Percentiles rank a stretch among this genome's conserved stretches.
Conservation (phyloP, 306 rosid species). For the Dalbergia oliveri region DNA sequence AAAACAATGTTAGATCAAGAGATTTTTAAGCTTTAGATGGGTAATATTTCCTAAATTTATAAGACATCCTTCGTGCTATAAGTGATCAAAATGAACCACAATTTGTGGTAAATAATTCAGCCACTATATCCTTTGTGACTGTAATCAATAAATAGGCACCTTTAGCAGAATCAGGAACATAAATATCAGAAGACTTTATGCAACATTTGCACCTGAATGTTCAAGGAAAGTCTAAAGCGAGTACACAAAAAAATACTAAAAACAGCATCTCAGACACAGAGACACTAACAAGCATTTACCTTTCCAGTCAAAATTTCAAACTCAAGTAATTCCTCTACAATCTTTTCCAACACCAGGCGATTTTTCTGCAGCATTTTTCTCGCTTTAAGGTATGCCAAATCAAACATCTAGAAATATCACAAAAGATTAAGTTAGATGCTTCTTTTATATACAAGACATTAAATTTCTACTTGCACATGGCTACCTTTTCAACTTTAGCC, state of each 20-base stretch:
- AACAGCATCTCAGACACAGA: conserved; percentile 28
- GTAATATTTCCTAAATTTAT: not conserved
- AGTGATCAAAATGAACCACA: conserved; percentile 22
- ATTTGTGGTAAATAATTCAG: conserved; percentile 3
- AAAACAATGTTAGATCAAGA: conserved; percentile 28
- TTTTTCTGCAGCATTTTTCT: conserved; percentile 80
- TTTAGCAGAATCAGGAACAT: conserved; percentile 18
- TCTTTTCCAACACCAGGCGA: conserved; percentile 81
- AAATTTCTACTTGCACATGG: conserved; percentile 10
- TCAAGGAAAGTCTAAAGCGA: conserved; percentile 19
- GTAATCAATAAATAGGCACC: not conserved
- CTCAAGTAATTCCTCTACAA: conserved; percentile 85
- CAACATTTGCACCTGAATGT: conserved; percentile 11
- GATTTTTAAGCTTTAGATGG: conserved; percentile 28
- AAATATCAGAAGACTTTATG: not conserved
- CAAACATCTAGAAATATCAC: conserved; percentile 68
- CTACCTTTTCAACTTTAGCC: conserved; percentile 86
- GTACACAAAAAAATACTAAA: conserved; percentile 34
- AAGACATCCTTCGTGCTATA: conserved; percentile 14
- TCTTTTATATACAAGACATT: conserved; percentile 18
- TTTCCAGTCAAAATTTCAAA: conserved; percentile 88
- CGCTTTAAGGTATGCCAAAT: conserved; percentile 88
- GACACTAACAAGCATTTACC: conserved; percentile 57
- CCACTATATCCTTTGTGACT: not conserved
- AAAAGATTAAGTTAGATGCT: conserved; percentile 34